Percentiles rank a stretch among this genome's conserved stretches.
Evolutionary conservation across 140 eudicot genomes (phyloP).

Genomic region (Anethum foeniculum): DNA sequence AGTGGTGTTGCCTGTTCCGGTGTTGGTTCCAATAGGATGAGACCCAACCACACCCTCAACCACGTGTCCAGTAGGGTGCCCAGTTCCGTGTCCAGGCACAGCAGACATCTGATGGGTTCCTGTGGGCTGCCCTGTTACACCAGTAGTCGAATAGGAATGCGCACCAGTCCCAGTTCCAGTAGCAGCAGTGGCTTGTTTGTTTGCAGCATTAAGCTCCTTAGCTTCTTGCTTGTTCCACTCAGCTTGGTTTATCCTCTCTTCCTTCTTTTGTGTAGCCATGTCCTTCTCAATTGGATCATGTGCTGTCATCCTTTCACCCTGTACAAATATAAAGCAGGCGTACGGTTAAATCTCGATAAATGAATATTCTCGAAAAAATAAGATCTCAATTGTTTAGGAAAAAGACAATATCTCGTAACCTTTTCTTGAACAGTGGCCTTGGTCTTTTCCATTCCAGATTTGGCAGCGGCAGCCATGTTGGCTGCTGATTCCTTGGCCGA

Average conservation of each 20-base stretch:
- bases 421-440: constrained; percentile 66
- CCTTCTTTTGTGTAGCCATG: constrained; percentile 62
- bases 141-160: constrained; percentile 42
- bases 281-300: constrained; percentile 50
- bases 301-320: constrained; percentile 62
- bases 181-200: constrained; percentile 22
- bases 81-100: constrained; percentile 1
- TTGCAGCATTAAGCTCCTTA: constrained; percentile 43
- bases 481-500: constrained; percentile 47
- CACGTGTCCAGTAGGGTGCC: background rate
- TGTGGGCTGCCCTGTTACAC: constrained; percentile 22
- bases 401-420: constrained; percentile 28
- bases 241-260: constrained; percentile 45
- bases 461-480: constrained; percentile 65
- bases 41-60: constrained; percentile 1
- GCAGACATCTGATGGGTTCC: constrained; percentile 11
- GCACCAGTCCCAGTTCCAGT: constrained; percentile 21
- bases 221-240: constrained; percentile 52
- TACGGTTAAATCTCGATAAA: too few species aligned
- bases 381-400: too few species aligned
- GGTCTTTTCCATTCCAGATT: constrained; percentile 68
- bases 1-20: background rate
- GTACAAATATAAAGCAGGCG: background rate
- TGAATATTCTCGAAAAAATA: too few species aligned
- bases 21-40: background rate